Evolutionary conservation across 2,329 filamentous ascomycete species (phyloP).

Genomic region (Monosporascus sp.): DNA sequence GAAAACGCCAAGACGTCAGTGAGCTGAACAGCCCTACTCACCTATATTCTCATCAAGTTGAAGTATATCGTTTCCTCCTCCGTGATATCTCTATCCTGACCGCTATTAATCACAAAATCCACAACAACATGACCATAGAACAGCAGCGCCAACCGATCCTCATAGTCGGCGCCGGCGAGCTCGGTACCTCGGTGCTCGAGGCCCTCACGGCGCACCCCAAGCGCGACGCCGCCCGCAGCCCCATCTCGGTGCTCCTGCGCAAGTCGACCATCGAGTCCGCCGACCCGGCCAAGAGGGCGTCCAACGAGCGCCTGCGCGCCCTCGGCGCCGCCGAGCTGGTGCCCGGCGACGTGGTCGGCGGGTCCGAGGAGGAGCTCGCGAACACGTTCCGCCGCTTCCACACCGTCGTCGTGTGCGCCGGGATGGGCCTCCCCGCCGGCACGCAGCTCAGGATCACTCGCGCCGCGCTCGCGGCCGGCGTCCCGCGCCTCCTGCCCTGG

Average conservation of each 20-base stretch:
- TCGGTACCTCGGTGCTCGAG: conserved; percentile 51
- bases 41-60: no score
- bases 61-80: not conserved
- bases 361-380: conserved; percentile 32
- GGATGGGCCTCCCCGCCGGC: conserved; percentile 50
- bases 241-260: conserved; percentile 51
- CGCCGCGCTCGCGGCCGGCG: conserved; percentile 47
- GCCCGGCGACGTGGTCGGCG: conserved; percentile 33
- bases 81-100: not conserved
- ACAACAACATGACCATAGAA: not conserved
- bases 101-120: not conserved
- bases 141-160: conserved; percentile 35
- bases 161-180: conserved; percentile 61
- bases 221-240: conserved; percentile 24
- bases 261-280: conserved; percentile 36
- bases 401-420: conserved; percentile 54
- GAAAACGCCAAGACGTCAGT: no score
- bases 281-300: conserved; percentile 29
- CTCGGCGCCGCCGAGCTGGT: conserved; percentile 35
- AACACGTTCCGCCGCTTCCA: conserved; percentile 40
- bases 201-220: conserved; percentile 42
- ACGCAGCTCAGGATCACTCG: conserved; percentile 52
- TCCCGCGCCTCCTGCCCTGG: conserved; percentile 60
- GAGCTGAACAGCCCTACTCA: no score
- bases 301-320: conserved; percentile 27